Percentiles rank a stretch among this genome's conserved stretches.
Evolutionary conservation across 1,139 yeast species (phyloP).

Genomic region (Scheffersomyces parashehatae): DNA sequence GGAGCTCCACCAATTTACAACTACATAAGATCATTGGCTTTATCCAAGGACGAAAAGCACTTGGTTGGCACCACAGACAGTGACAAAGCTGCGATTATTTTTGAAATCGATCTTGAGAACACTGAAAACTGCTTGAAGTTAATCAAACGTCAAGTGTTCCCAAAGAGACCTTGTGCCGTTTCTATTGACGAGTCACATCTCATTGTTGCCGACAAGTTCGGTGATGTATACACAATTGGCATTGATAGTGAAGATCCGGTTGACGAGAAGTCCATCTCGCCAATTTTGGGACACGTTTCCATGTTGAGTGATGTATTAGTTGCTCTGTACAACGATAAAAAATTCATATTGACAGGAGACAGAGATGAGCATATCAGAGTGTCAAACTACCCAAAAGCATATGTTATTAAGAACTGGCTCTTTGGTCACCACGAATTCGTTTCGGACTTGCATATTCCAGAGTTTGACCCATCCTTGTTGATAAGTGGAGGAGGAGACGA

Average conservation of each 20-base stretch:
- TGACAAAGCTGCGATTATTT: slow-evolving; percentile 77
- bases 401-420: slow-evolving; percentile 75
- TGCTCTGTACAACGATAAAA: slow-evolving; percentile 45
- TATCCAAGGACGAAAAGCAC: slow-evolving; percentile 54
- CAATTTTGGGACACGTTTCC: slow-evolving; percentile 93
- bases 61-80: slow-evolving; percentile 77
- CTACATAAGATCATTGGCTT: slow-evolving; percentile 60
- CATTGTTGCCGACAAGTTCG: slow-evolving; percentile 92
- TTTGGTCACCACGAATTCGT: slow-evolving; percentile 89
- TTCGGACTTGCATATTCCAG: slow-evolving; percentile 58
- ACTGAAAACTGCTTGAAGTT: slow-evolving; percentile 44
- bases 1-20: slow-evolving; percentile 69
- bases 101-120: slow-evolving; percentile 37
- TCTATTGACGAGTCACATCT: slow-evolving; percentile 60
- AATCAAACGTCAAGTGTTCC: slow-evolving; percentile 71
- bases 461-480: slow-evolving; percentile 46
- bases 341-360: slow-evolving; percentile 76
- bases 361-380: slow-evolving; percentile 95
- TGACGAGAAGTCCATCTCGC: slow-evolving; percentile 50
- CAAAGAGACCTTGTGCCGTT: slow-evolving; percentile 87
- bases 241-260: slow-evolving; percentile 30
- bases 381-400: slow-evolving; percentile 79
- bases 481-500: slow-evolving; percentile 93
- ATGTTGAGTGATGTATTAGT: slow-evolving; percentile 78
- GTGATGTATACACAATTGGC: slow-evolving; percentile 77